A percentile compares a stretch with the other conserved stretches of the same genome.
These are phyloP conservation scores for Macaranga tanarius DNA, from an alignment of 441 rosid species.

Conservation along the genomic window DNA sequence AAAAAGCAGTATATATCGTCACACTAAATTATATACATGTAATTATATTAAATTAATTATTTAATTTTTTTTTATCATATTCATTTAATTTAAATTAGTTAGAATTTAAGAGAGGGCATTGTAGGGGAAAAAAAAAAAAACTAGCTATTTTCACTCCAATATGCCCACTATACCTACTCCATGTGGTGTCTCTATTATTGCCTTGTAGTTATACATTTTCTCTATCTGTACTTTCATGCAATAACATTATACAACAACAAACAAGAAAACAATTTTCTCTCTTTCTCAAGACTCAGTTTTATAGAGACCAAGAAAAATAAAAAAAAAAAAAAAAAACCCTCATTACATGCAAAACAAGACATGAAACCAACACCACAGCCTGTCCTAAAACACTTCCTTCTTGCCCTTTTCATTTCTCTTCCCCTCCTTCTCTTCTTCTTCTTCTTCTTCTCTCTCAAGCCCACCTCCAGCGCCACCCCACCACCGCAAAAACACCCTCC, in stretches of 20 bases:
- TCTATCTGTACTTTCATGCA: background rate
- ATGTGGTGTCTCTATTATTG: too few species aligned
- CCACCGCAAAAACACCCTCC: slow-evolving; percentile 12
- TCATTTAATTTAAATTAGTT: too few species aligned
- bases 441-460: slow-evolving; percentile 30
- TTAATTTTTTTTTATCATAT: too few species aligned
- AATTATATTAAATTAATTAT: too few species aligned
- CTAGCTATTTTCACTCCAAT: too few species aligned
- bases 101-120: too few species aligned
- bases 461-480: slow-evolving; percentile 17
- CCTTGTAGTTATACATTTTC: too few species aligned
- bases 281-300: background rate
- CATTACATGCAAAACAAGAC: slow-evolving; percentile 6
- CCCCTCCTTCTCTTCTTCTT: slow-evolving; percentile 25
- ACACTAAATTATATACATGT: too few species aligned
- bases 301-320: slow-evolving; percentile 6
- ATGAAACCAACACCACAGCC: slow-evolving; percentile 43
- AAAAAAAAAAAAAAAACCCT: slow-evolving; percentile 5
- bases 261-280: background rate
- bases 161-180: too few species aligned
- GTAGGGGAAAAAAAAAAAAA: too few species aligned
- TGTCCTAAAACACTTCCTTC: slow-evolving; percentile 38
- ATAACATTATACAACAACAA: background rate
- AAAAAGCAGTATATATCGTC: too few species aligned
- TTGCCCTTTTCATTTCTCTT: slow-evolving; percentile 42